These are phyloP conservation scores for Trametes sp. DNA, from an alignment of 1,284 basidiomycete species.

Conservation along the genomic window DNA sequence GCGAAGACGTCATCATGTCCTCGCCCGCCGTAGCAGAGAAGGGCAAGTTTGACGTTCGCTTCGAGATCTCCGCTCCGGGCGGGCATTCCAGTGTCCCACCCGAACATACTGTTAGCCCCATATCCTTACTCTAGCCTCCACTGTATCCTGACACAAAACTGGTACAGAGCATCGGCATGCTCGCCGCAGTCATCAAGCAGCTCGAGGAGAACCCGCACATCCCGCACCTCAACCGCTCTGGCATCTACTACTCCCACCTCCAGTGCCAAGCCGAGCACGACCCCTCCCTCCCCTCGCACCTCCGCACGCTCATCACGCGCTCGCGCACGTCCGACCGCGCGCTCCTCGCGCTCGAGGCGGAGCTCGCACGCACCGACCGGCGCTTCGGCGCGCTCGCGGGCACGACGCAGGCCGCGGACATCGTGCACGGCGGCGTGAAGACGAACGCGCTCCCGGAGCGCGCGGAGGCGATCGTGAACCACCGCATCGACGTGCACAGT, in stretches of 20 bases:
- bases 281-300: constrained; percentile 47
- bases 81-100: constrained; percentile 75
- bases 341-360: constrained; percentile 49
- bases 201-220: constrained; percentile 58
- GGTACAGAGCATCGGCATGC: constrained; percentile 66
- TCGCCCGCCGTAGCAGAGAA: constrained; percentile 69
- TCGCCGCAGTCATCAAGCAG: constrained; percentile 56
- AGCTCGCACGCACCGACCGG: constrained; percentile 42
- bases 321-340: constrained; percentile 50
- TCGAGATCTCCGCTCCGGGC: constrained; percentile 61
- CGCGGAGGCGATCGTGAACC: constrained; percentile 61
- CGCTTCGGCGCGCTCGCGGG: constrained; percentile 51
- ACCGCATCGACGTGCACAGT: constrained; percentile 56
- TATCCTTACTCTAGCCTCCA: no score
- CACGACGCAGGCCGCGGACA: constrained; percentile 77
- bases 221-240: constrained; percentile 43
- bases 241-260: constrained; percentile 38
- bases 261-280: constrained; percentile 54
- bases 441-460: constrained; percentile 61
- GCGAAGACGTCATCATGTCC: constrained; percentile 51
- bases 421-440: constrained; percentile 76
- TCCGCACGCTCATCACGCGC: constrained; percentile 47
- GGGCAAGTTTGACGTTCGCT: constrained; percentile 65
- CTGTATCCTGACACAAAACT: no score
- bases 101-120: constrained; percentile 53